A percentile compares a stretch with the other conserved stretches of the same genome.
phyloP scores from a whole-genome alignment of 257 asterid species.

The Salvia splendens region DNA sequence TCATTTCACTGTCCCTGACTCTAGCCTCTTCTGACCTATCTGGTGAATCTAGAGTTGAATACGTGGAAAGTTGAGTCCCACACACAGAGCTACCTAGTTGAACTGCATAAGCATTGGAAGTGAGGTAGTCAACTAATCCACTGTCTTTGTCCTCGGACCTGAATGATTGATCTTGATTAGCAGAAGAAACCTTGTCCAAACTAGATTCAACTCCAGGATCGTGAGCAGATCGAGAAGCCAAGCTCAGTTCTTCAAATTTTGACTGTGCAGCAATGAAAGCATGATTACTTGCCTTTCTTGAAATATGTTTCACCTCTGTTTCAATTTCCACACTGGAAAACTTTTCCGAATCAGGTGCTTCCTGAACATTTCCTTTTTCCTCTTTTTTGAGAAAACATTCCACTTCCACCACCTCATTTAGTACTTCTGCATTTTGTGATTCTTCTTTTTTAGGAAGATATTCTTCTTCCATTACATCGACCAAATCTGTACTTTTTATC shows the following conservation, averaged over 20 bases:
- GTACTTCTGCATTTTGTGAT: slow-evolving; percentile 13
- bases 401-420: slow-evolving; percentile 33
- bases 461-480: slow-evolving; percentile 38
- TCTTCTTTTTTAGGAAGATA: slow-evolving; percentile 40
- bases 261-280: slow-evolving; percentile 90
- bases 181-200: slow-evolving; percentile 42
- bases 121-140: slow-evolving; percentile 44
- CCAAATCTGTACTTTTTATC: slow-evolving; percentile 34
- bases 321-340: slow-evolving; percentile 47
- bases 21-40: slow-evolving; percentile 66
- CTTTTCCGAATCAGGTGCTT: slow-evolving; percentile 30
- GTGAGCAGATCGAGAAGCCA: slow-evolving; percentile 44
- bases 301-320: slow-evolving; percentile 44
- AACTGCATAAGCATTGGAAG: slow-evolving; percentile 40
- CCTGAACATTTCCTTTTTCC: slow-evolving; percentile 39
- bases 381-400: slow-evolving; percentile 33
- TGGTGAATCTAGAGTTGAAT: slow-evolving; percentile 87
- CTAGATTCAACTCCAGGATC: slow-evolving; percentile 47
- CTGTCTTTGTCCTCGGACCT: slow-evolving; percentile 47
- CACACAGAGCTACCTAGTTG: slow-evolving; percentile 76
- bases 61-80: slow-evolving; percentile 79
- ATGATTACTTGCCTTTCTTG: slow-evolving; percentile 71
- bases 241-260: slow-evolving; percentile 75
- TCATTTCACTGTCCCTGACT: slow-evolving; percentile 45
- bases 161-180: slow-evolving; percentile 38